phyloP scores from a whole-genome alignment of 192 early-diverging fungal species.

The Backusella luteola region DNA sequence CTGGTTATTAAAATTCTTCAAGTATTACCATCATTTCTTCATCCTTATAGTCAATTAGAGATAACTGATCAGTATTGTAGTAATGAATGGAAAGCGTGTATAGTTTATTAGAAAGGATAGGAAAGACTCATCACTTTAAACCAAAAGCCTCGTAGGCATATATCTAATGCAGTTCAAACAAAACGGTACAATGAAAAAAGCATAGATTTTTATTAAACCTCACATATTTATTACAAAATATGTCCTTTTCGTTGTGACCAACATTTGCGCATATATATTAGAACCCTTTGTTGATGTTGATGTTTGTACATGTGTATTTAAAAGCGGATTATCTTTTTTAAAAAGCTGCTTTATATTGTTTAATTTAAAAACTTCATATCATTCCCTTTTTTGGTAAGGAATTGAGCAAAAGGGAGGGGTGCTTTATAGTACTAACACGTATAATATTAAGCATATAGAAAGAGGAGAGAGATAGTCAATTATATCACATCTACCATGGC shows the following conservation, averaged over 20 bases:
- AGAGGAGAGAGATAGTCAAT: background rate
- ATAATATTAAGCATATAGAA: background rate
- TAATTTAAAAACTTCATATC: background rate
- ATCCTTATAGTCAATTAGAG: no score
- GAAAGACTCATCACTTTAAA: no score
- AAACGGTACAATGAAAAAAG: background rate
- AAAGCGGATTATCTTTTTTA: background rate
- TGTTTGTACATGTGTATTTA: background rate
- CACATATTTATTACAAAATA: background rate
- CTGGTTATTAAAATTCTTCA: no score
- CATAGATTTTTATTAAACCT: background rate
- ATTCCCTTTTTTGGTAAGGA: background rate
- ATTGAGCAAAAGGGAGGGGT: no score
- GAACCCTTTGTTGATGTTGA: background rate
- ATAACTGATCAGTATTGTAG: no score
- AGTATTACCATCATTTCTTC: no score
- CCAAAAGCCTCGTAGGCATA: no score
- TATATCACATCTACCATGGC: background rate
- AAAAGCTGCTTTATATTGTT: background rate
- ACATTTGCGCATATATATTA: background rate
- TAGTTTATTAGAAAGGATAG: no score
- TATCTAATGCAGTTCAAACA: background rate
- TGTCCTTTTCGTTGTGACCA: background rate
- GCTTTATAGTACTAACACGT: background rate
- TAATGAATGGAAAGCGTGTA: no score